Evolutionary conservation across 2,329 filamentous ascomycete genomes (phyloP).

Genomic region (Rhytidhysteron rufulum): DNA sequence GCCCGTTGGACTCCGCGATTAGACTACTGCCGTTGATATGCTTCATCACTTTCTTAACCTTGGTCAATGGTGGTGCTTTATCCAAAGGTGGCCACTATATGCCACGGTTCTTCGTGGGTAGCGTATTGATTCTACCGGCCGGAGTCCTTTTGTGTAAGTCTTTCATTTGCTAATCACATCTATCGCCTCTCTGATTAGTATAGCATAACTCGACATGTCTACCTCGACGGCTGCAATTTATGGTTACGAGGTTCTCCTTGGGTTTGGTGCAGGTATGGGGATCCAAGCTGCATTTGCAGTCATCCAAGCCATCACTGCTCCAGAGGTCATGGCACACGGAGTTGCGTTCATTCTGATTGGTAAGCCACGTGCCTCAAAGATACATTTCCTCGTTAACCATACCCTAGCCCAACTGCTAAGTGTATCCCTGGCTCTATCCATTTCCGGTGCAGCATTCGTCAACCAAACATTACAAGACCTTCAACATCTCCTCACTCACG

Average conservation of each 20-base stretch:
- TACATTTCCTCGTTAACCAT: too few species aligned
- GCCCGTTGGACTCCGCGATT: conserved; percentile 16
- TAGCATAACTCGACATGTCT: conserved; percentile 8
- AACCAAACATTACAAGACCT: neutral
- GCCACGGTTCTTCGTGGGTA: conserved; percentile 17
- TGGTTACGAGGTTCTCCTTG: conserved; percentile 19
- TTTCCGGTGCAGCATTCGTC: conserved; percentile 8
- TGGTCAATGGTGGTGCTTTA: conserved; percentile 17
- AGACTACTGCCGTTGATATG: conserved; percentile 22
- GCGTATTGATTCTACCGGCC: too few species aligned
- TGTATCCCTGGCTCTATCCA: conserved; percentile 6
- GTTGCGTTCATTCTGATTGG: conserved; percentile 7
- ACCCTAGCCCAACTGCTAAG: conserved; percentile 9
- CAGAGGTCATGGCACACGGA: neutral
- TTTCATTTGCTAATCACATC: conserved; percentile 10
- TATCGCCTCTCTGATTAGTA: conserved; percentile 16
- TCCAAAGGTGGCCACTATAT: conserved; percentile 15
- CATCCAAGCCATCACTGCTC: conserved; percentile 3
- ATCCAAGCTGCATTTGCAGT: conserved; percentile 6
- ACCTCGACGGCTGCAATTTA: conserved; percentile 15
- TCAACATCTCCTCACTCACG: conserved; percentile 1
- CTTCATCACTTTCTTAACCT: conserved; percentile 9
- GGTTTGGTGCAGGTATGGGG: conserved; percentile 13
- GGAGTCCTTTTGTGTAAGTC: too few species aligned
- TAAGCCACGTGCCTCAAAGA: too few species aligned